Conservation (phyloP, 2,329 filamentous ascomycete genomes). For the Pseudogymnoascus sp. region DNA sequence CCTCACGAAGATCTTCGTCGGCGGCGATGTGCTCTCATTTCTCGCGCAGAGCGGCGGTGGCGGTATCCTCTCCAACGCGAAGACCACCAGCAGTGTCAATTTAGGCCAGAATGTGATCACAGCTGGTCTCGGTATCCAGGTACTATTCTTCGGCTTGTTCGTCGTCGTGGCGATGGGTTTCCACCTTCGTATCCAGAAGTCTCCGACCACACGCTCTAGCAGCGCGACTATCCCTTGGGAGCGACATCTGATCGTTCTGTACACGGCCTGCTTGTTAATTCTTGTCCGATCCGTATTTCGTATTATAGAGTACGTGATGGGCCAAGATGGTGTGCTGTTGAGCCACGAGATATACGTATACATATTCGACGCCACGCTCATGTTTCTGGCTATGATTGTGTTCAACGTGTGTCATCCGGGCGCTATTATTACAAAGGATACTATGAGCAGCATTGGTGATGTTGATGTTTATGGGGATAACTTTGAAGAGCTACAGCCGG, state of each 20-base stretch:
- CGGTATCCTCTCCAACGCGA: constrained; percentile 25
- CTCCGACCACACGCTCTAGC: background rate
- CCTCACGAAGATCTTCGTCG: constrained; percentile 39
- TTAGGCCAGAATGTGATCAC: constrained; percentile 37
- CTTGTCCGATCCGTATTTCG: constrained; percentile 42
- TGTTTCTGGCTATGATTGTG: constrained; percentile 33
- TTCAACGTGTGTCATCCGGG: constrained; percentile 33
- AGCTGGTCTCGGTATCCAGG: constrained; percentile 41
- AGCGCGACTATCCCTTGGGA: constrained; percentile 15
- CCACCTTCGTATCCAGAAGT: background rate
- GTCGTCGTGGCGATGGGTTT: constrained; percentile 21
- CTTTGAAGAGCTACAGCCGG: no score
- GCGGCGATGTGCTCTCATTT: constrained; percentile 39
- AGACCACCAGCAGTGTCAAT: constrained; percentile 19
- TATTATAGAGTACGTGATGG: constrained; percentile 41
- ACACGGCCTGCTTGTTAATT: constrained; percentile 38
- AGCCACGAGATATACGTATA: constrained; percentile 37
- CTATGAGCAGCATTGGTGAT: background rate
- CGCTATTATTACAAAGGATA: constrained; percentile 15
- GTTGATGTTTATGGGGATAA: no score
- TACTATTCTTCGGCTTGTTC: constrained; percentile 46
- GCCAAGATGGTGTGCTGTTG: constrained; percentile 38
- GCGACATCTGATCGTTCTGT: constrained; percentile 35
- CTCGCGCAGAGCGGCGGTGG: constrained; percentile 30
- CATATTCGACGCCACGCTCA: constrained; percentile 39